Percentiles rank a stretch among this genome's conserved stretches.
phyloP scores from a whole-genome alignment of 2,329 filamentous ascomycete species.

The Pezicula carpinea region DNA sequence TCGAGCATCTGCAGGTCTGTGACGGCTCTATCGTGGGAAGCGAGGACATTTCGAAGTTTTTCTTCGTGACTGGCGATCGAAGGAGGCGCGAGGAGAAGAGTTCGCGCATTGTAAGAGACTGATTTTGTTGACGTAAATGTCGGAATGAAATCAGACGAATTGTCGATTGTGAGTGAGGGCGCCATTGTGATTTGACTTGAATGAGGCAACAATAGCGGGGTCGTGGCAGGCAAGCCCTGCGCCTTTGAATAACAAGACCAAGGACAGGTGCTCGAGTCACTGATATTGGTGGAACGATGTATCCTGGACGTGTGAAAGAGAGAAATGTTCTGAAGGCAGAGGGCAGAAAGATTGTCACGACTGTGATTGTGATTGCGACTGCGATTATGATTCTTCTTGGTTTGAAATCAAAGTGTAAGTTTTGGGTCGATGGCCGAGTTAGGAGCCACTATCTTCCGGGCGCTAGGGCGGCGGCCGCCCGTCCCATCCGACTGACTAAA shows the following conservation, averaged over 20 bases:
- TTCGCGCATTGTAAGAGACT: slow-evolving; percentile 40
- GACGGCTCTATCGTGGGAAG: slow-evolving; percentile 65
- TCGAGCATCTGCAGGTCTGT: slow-evolving; percentile 98
- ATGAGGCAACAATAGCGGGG: not conserved
- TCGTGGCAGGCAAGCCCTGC: not conserved
- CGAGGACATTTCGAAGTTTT: slow-evolving; percentile 65
- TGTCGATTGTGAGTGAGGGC: slow-evolving; percentile 27
- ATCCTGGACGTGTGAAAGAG: too few relatives aligned
- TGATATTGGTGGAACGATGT: too few relatives aligned
- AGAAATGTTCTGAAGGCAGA: too few relatives aligned
- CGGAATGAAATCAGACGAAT: slow-evolving; percentile 26
- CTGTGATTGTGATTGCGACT: too few relatives aligned
- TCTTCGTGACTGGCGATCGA: slow-evolving; percentile 84
- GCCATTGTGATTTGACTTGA: slow-evolving; percentile 14
- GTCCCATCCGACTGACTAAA: too few relatives aligned
- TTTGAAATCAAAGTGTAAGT: too few relatives aligned
- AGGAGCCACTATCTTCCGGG: too few relatives aligned
- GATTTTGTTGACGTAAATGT: slow-evolving; percentile 13
- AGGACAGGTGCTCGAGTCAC: too few relatives aligned
- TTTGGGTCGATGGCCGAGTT: too few relatives aligned
- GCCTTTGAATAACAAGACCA: not conserved
- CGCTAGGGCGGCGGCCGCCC: too few relatives aligned
- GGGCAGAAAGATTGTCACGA: too few relatives aligned
- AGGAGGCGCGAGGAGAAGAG: slow-evolving; percentile 83
- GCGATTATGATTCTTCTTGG: too few relatives aligned